Percentiles rank a stretch among this genome's conserved stretches.
Evolutionary conservation across 495 filamentous ascomycete species (phyloP).

Genomic region (Umbilicaria muhlenbergii): DNA sequence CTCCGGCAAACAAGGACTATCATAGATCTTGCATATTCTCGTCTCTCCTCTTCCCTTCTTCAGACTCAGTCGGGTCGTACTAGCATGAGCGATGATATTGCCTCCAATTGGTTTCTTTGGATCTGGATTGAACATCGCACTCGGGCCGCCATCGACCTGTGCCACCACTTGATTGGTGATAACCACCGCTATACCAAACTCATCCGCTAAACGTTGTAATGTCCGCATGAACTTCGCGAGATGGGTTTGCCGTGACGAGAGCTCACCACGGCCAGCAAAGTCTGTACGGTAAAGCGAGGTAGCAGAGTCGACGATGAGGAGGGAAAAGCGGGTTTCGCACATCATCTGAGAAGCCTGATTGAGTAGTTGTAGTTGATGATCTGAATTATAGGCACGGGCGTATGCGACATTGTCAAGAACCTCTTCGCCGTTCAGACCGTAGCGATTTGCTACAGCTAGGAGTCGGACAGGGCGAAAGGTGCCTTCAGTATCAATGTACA

Average conservation of each 20-base stretch:
- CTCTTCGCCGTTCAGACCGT: conserved; percentile 88
- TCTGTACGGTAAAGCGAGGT: conserved; percentile 93
- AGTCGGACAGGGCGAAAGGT: conserved; percentile 89
- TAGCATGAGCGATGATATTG: conserved; percentile 96
- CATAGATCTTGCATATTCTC: conserved; percentile 95
- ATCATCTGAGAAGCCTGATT: conserved; percentile 97
- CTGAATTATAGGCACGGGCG: conserved; percentile 93
- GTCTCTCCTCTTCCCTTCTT: conserved; percentile 95
- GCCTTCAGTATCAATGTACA: conserved; percentile 98
- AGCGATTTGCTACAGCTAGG: conserved; percentile 82
- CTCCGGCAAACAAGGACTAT: conserved; percentile 92
- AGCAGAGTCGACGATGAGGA: conserved; percentile 88
- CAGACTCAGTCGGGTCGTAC: conserved; percentile 75
- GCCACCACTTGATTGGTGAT: conserved; percentile 98
- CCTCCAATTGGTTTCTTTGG: conserved; percentile 98
- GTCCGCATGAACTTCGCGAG: conserved; percentile 95
- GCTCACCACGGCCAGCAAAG: conserved; percentile 85
- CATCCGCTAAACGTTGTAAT: conserved; percentile 84
- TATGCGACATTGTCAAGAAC: conserved; percentile 97
- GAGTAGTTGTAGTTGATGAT: conserved; percentile 87
- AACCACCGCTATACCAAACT: conserved; percentile 96
- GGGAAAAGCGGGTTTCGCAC: conserved; percentile 94
- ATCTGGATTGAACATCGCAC: conserved; percentile 96
- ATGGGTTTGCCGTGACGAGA: conserved; percentile 79
- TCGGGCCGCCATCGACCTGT: conserved; percentile 90